Evolutionary conservation across 352 stramenopile species (phyloP).

Genomic region (Peronospora farinosa): DNA sequence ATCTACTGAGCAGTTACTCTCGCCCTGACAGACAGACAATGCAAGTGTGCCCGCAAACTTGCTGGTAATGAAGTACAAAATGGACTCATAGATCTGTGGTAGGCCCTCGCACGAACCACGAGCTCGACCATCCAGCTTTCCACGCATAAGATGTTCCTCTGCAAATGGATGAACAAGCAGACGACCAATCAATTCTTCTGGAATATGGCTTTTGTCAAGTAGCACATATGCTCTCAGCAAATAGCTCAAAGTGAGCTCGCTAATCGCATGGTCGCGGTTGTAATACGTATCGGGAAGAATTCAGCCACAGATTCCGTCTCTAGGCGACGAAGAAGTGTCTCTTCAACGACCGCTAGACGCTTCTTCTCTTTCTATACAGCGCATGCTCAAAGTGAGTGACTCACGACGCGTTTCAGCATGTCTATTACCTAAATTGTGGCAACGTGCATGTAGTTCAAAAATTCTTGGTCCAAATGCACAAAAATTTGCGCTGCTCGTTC

Average conservation of each 20-base stretch:
- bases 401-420: neutral
- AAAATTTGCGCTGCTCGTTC: conserved; percentile 70
- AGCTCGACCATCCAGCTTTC: conserved; percentile 62
- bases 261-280: conserved; percentile 72
- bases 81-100: conserved; percentile 58
- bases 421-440: conserved; percentile 52
- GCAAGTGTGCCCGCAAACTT: conserved; percentile 61
- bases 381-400: conserved; percentile 1
- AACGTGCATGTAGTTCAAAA: conserved; percentile 63
- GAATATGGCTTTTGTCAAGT: conserved; percentile 64
- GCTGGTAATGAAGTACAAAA: conserved; percentile 63
- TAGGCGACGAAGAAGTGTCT: conserved; percentile 59
- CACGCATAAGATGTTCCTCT: conserved; percentile 69
- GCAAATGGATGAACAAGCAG: conserved; percentile 73
- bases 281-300: conserved; percentile 87
- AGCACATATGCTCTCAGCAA: conserved; percentile 71
- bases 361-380: conserved; percentile 56
- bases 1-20: conserved; percentile 62
- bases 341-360: conserved; percentile 58
- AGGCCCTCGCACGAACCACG: conserved; percentile 77
- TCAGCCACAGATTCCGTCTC: conserved; percentile 83
- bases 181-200: conserved; percentile 76
- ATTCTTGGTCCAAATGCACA: conserved; percentile 73
- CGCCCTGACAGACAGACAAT: conserved; percentile 60
- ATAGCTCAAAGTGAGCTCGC: conserved; percentile 50